Evolutionary conservation across 208 protist genomes (phyloP), one percentile per base, ranked within the genome.

Genomic region (Kentomonas sorsogonicus): DNA sequence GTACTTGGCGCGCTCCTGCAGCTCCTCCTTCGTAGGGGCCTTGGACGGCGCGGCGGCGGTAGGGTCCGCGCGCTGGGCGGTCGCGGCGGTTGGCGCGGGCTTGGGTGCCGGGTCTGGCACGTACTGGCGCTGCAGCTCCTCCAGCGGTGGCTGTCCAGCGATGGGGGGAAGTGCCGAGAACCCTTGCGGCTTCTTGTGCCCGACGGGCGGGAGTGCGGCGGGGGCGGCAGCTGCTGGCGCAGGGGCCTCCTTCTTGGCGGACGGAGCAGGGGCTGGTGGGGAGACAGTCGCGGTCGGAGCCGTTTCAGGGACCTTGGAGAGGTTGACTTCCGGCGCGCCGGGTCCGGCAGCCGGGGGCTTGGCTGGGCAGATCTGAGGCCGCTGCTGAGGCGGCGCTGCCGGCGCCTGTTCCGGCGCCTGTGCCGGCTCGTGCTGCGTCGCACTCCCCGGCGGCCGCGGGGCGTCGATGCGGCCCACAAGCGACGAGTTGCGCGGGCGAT

Each of bases 1-100:
- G 68, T 95, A 79, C 56, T 74, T 34, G 2, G 80, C 89, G 16
- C 83, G 67, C 34, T 53, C 66, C 47, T 89, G 81, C 20, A 95
- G 69, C 60, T 95, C 81, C 55, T 87, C 74, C 59, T 82, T 74
- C 29, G 69, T 77, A 0, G 78, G 75, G 10, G 23, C 29, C 13
- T 43, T 39, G 1, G 61, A n/a, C 1, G 46, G 33, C 4, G 60
- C 39, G 15, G 51, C 11, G 15, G 29, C 46, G 9, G 38, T 36
- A 9, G 30, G 22, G 3, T 58, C 36, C 4, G 33, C 23, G 25
- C 25, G 34, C 16, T 23, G n/a, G 9, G 38, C 13, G 0, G 53
- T 29, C 15, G 45, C 33, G 18, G 29, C 29, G 36, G 31, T 34
- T 1, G 46, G 26, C 11, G 63, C 38, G 16, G 50, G 30, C 31